A percentile compares a stretch with the other conserved stretches of the same genome.
Conservation (phyloP, 2,329 filamentous ascomycete genomes). For the Thielaviopsis euricoi region DNA sequence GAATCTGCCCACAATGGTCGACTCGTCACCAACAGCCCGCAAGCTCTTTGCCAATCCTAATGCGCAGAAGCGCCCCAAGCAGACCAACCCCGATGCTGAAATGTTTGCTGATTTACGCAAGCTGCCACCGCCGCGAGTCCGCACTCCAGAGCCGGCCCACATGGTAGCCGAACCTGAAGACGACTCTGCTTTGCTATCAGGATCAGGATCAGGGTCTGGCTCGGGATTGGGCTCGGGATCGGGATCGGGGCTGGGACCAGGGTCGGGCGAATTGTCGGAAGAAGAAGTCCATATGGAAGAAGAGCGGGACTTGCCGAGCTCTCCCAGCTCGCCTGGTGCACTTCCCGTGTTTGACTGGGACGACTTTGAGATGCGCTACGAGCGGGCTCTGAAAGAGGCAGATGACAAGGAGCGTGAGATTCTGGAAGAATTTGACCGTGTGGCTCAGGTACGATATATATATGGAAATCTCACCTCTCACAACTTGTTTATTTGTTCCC, state of each 20-base stretch:
- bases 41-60: not conserved
- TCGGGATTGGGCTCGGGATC: too few relatives aligned
- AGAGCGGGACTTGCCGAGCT: slow-evolving; percentile 1
- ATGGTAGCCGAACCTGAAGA: not conserved
- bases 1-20: not conserved
- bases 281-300: not conserved
- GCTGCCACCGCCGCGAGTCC: not conserved
- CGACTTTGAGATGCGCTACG: slow-evolving; percentile 54
- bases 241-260: too few relatives aligned
- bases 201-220: not conserved
- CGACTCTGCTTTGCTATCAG: not conserved
- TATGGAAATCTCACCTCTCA: not conserved
- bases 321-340: slow-evolving; percentile 29
- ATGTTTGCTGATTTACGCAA: slow-evolving; percentile 8
- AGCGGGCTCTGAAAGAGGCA: slow-evolving; percentile 45
- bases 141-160: slow-evolving; percentile 11
- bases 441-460: slow-evolving; percentile 54
- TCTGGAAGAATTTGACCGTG: slow-evolving; percentile 46
- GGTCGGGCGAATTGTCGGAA: not conserved
- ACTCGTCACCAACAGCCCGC: not conserved
- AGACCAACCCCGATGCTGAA: not conserved
- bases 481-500: not conserved
- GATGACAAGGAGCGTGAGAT: slow-evolving; percentile 48
- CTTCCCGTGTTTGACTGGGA: slow-evolving; percentile 53
- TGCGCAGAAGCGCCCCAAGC: not conserved